Conservation (phyloP, 2,329 filamentous ascomycete genomes). For the Ophiostoma perfectum region DNA sequence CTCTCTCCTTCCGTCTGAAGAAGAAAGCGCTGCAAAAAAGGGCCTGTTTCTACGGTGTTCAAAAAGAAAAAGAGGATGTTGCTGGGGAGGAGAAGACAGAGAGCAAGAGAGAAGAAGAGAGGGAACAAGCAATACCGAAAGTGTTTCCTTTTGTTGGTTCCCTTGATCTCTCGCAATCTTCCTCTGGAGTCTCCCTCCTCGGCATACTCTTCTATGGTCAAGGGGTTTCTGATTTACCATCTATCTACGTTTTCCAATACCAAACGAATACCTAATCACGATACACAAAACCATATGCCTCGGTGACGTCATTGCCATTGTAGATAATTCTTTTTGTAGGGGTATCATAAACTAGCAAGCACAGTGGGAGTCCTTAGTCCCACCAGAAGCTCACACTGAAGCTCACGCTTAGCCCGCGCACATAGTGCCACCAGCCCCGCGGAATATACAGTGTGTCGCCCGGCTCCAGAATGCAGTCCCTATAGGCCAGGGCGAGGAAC, state of each 20-base stretch:
- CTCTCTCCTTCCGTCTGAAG: neutral
- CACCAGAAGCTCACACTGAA: conserved; percentile 99
- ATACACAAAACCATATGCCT: neutral
- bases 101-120: neutral
- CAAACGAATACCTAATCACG: neutral
- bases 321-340: neutral
- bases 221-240: conserved; percentile 4
- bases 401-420: conserved; percentile 75
- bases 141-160: conserved; percentile 12
- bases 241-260: neutral
- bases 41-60: conserved; percentile 9
- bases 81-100: neutral
- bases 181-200: neutral
- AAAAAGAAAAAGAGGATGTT: neutral
- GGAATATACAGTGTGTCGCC: conserved; percentile 89
- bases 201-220: neutral
- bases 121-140: conserved; percentile 9
- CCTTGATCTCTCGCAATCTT: conserved; percentile 1
- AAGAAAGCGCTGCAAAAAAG: neutral
- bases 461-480: conserved; percentile 72
- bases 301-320: neutral
- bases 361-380: conserved; percentile 41
- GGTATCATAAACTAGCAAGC: neutral
- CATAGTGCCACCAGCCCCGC: conserved; percentile 97
- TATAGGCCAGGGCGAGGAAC: conserved; percentile 46